A percentile compares a stretch with the other conserved stretches of the same genome.
These are phyloP conservation scores for Marasmius fiardii DNA, from an alignment of 1,284 basidiomycete species.

Conservation along the genomic window DNA sequence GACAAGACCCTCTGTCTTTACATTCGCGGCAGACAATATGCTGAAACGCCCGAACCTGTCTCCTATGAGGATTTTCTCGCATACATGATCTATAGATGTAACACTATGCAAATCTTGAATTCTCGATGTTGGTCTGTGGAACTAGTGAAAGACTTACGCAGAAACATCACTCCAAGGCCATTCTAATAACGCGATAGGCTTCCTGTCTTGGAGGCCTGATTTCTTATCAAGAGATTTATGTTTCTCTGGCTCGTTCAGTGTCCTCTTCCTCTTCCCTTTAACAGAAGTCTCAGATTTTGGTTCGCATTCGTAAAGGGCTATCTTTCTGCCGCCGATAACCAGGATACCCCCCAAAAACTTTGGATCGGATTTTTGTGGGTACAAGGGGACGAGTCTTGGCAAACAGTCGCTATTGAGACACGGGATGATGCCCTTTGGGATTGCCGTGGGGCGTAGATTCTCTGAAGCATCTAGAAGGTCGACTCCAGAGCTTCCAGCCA, in stretches of 20 bases:
- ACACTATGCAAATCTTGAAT: not conserved
- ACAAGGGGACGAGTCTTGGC: conserved; percentile 47
- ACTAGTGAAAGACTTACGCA: conserved; percentile 42
- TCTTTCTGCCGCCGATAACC: conserved; percentile 60
- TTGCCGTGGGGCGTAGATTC: conserved; percentile 41
- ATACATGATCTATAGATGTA: conserved; percentile 47
- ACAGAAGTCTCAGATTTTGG: conserved; percentile 46
- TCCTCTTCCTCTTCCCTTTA: conserved; percentile 44
- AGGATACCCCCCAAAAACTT: conserved; percentile 62
- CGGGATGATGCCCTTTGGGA: conserved; percentile 36
- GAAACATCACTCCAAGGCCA: conserved; percentile 74
- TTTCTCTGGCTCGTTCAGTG: conserved; percentile 44
- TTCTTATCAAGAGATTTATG: conserved; percentile 22
- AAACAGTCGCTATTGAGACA: conserved; percentile 33
- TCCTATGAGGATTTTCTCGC: conserved; percentile 61
- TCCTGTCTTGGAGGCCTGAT: conserved; percentile 47
- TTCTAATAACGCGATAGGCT: conserved; percentile 52
- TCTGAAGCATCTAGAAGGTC: conserved; percentile 50
- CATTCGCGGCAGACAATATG: conserved; percentile 54
- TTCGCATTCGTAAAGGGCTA: conserved; percentile 57
- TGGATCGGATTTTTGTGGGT: conserved; percentile 25
- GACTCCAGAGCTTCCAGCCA: conserved; percentile 28
- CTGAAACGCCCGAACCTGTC: conserved; percentile 77
- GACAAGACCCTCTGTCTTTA: conserved; percentile 45
- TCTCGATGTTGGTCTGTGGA: not conserved